Percentiles rank a stretch among this genome's conserved stretches.
Conservation (phyloP, 192 early-diverging fungal species). For the Lunasporangiospora selenospora region DNA sequence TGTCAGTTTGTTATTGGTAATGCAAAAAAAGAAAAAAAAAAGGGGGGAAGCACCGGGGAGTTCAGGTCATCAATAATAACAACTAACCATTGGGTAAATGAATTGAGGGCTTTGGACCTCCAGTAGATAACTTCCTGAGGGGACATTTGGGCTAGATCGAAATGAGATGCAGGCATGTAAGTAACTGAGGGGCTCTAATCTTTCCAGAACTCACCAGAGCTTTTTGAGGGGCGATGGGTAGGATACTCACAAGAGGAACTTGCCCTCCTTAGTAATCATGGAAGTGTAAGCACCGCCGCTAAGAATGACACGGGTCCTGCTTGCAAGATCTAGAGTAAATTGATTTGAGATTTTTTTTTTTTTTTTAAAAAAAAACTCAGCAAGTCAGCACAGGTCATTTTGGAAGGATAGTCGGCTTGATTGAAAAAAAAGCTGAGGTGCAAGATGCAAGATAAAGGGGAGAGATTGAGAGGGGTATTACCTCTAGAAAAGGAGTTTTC, state of each 20-base stretch:
- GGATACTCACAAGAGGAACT: slow-evolving; percentile 54
- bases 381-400: too few relatives aligned
- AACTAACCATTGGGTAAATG: slow-evolving; percentile 59
- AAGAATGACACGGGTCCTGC: slow-evolving; percentile 46
- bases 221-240: not conserved
- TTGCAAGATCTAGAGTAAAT: slow-evolving; percentile 35
- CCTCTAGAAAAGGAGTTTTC: slow-evolving; percentile 31
- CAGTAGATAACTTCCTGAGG: slow-evolving; percentile 58
- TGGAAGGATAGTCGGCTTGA: not conserved
- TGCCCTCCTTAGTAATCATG: slow-evolving; percentile 51
- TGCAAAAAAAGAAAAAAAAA: not conserved
- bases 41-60: not conserved
- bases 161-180: slow-evolving; percentile 1
- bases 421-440: not conserved
- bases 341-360: not conserved
- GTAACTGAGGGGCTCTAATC: too few relatives aligned
- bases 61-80: not conserved
- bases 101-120: slow-evolving; percentile 59
- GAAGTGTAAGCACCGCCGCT: slow-evolving; percentile 55
- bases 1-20: too few relatives aligned
- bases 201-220: too few relatives aligned
- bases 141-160: slow-evolving; percentile 48
- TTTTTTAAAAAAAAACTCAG: not conserved
- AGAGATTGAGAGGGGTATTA: not conserved
- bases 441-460: not conserved